Conservation (phyloP, 2,329 filamentous ascomycete genomes). For the Chrysosporium queenslandicum region DNA sequence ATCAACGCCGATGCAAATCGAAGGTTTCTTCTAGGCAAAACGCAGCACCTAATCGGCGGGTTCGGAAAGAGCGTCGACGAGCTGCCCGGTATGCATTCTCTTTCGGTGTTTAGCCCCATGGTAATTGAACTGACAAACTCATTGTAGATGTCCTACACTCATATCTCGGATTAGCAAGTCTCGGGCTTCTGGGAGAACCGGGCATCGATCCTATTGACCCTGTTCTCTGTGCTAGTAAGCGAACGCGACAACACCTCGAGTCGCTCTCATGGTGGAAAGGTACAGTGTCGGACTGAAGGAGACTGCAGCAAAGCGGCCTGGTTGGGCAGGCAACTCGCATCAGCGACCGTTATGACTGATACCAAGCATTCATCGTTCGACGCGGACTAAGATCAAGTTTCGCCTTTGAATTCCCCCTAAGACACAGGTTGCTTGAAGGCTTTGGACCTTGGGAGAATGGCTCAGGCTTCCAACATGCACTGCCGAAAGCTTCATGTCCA, state of each 20-base stretch:
- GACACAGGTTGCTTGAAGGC: no score
- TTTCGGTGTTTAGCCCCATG: no score
- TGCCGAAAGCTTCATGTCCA: no score
- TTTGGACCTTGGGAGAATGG: no score
- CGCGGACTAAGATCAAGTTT: no score
- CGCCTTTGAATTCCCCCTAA: no score
- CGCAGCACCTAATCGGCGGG: conserved; percentile 74
- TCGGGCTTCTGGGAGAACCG: conserved; percentile 62
- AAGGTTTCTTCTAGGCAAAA: conserved; percentile 73
- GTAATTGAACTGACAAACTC: no score
- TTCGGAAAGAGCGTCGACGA: conserved; percentile 64
- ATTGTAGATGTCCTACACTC: conserved; percentile 78
- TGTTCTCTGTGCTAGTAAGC: conserved; percentile 60
- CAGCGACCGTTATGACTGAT: no score
- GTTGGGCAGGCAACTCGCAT: no score
- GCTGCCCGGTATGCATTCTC: conserved; percentile 48
- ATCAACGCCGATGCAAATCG: conserved; percentile 53
- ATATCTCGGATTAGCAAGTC: conserved; percentile 72
- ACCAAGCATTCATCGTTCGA: no score
- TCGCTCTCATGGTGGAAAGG: conserved; percentile 33
- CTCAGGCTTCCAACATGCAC: no score
- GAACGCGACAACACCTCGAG: conserved; percentile 33
- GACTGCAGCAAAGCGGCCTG: background rate
- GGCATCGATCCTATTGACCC: conserved; percentile 63
- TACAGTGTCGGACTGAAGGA: background rate